Percentiles rank a stretch among this genome's conserved stretches.
Conservation (phyloP, 345 rosid genomes). For the Moringa oleifera region DNA sequence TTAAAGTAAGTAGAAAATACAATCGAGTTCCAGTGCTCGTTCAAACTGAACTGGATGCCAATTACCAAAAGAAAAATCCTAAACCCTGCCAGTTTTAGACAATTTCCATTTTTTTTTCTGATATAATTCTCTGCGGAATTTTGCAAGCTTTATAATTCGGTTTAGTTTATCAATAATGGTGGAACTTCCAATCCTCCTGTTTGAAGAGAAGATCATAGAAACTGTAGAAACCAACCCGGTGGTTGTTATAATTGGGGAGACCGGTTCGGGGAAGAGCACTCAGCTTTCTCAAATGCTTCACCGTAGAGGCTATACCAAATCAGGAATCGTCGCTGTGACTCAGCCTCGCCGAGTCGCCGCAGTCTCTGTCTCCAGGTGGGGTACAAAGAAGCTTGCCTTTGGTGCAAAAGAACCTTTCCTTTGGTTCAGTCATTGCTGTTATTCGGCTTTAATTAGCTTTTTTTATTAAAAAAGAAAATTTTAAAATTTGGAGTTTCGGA, state of each 20-base stretch:
- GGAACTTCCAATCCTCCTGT: conserved; percentile 75
- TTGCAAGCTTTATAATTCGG: too few species aligned
- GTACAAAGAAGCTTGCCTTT: too few species aligned
- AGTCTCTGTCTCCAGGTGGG: conserved; percentile 81
- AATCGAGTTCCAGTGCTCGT: too few species aligned
- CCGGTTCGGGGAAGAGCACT: conserved; percentile 97
- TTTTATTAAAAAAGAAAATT: too few species aligned
- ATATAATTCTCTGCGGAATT: too few species aligned
- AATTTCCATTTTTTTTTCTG: too few species aligned
- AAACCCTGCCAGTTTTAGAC: conserved; percentile 14
- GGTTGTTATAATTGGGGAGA: conserved; percentile 80
- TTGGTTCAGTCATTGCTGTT: not conserved
- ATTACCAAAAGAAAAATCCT: not conserved
- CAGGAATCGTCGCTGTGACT: conserved; percentile 74
- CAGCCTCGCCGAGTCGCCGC: conserved; percentile 99
- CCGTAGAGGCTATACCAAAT: conserved; percentile 69
- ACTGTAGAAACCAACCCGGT: conserved; percentile 70
- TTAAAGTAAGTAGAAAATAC: too few species aligned
- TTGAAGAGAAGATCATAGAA: conserved; percentile 63
- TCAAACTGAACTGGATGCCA: not conserved
- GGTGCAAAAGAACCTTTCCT: not conserved
- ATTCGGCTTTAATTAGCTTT: not conserved
- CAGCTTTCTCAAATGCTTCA: conserved; percentile 95
- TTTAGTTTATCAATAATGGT: conserved; percentile 44
- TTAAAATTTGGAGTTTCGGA: too few species aligned